These are phyloP conservation scores for Fragilariopsis cylindrus DNA, from an alignment of 108 stramenopile genomes.

Conservation along the genomic window DNA sequence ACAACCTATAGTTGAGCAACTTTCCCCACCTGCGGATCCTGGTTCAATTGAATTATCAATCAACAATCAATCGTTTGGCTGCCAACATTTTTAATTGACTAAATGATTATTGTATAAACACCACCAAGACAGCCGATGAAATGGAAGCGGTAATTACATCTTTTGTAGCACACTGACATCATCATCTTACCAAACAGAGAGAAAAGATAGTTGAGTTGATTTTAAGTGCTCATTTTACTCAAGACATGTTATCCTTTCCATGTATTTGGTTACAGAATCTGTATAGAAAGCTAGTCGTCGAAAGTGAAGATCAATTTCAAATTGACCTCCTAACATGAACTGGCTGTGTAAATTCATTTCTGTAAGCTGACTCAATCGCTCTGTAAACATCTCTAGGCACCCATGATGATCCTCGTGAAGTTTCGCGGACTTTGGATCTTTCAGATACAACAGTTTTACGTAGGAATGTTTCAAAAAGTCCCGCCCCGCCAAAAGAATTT, in stretches of 20 bases:
- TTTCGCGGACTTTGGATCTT: background rate
- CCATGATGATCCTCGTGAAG: slow-evolving; percentile 32
- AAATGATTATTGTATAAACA: too few relatives aligned
- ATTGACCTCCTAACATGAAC: slow-evolving; percentile 24
- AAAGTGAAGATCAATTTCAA: slow-evolving; percentile 16
- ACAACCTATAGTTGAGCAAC: too few relatives aligned
- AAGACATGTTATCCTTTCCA: slow-evolving; percentile 8
- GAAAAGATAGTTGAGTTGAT: too few relatives aligned
- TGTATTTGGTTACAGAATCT: slow-evolving; percentile 26
- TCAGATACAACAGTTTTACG: slow-evolving; percentile 19
- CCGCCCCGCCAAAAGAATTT: slow-evolving; percentile 21
- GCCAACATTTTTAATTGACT: too few relatives aligned
- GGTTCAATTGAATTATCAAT: too few relatives aligned
- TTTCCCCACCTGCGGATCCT: too few relatives aligned
- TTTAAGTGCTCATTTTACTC: background rate
- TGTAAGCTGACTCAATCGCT: slow-evolving; percentile 34
- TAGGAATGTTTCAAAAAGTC: slow-evolving; percentile 36
- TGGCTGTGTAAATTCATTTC: slow-evolving; percentile 27
- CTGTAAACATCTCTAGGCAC: slow-evolving; percentile 37
- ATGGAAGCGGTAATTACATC: too few relatives aligned
- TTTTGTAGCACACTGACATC: too few relatives aligned
- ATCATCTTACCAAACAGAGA: too few relatives aligned
- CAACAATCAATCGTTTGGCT: too few relatives aligned
- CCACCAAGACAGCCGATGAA: too few relatives aligned
- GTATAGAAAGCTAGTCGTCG: slow-evolving; percentile 24